Percentiles rank a stretch among this genome's conserved stretches.
These are phyloP conservation scores for Saraca asoca DNA, from an alignment of 331 rosid genomes.

Conservation along the genomic window DNA sequence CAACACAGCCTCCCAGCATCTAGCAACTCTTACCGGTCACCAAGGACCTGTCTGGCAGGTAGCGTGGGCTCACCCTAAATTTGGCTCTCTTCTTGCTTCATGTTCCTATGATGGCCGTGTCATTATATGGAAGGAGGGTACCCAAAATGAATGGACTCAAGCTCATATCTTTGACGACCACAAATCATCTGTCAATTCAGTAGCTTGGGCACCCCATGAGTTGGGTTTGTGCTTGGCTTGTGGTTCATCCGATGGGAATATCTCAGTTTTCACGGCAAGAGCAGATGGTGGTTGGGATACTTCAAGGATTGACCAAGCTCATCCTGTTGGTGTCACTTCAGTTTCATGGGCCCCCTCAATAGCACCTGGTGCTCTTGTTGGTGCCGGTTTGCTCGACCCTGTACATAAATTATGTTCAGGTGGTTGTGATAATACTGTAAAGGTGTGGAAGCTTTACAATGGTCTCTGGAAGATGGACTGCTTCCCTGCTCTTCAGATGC, in stretches of 20 bases:
- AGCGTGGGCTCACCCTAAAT: conserved; percentile 85
- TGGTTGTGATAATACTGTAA: conserved; percentile 85
- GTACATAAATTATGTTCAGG: conserved; percentile 88
- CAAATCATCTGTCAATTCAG: conserved; percentile 76
- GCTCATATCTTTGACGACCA: conserved; percentile 73
- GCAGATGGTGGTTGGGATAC: conserved; percentile 84
- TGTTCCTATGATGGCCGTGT: conserved; percentile 78
- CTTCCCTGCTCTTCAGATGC: conserved; percentile 87
- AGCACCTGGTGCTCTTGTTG: conserved; percentile 79
- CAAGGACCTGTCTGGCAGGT: conserved; percentile 91
- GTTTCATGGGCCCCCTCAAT: conserved; percentile 91
- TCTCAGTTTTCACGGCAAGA: conserved; percentile 71
- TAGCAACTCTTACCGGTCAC: conserved; percentile 73
- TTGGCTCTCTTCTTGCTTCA: conserved; percentile 74
- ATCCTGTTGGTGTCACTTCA: conserved; percentile 88
- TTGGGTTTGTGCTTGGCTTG: conserved; percentile 80
- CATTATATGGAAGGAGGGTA: conserved; percentile 86
- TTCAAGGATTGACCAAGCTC: conserved; percentile 73
- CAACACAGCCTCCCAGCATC: conserved; percentile 70
- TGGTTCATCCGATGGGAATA: conserved; percentile 86
- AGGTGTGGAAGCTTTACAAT: conserved; percentile 70
- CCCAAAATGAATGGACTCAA: conserved; percentile 76
- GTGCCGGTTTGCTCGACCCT: conserved; percentile 75
- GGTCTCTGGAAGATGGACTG: conserved; percentile 93
- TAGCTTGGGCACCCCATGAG: conserved; percentile 89